A percentile compares a stretch with the other conserved stretches of the same genome.
Evolutionary conservation across 2,329 filamentous ascomycete species (phyloP).

Genomic region (Mariannaea sp.): DNA sequence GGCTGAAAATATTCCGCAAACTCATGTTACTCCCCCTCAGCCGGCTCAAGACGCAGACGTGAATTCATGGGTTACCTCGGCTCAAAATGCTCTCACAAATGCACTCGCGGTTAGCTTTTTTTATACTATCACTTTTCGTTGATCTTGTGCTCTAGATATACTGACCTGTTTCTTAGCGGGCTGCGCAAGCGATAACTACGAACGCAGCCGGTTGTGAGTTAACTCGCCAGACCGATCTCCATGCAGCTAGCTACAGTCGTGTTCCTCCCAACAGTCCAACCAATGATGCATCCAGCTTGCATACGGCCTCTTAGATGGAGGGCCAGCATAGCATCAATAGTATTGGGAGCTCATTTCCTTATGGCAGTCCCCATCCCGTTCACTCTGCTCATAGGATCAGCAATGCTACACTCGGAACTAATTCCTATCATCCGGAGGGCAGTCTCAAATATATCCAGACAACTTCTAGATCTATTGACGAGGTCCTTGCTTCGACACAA

Average conservation of each 20-base stretch:
- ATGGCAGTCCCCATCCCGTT: not conserved
- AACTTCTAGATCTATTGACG: not conserved
- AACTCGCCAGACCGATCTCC: not conserved
- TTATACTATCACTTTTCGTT: not conserved
- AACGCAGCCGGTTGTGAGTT: not conserved
- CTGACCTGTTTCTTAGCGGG: not conserved
- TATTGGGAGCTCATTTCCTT: not conserved
- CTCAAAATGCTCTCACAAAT: conserved; percentile 31
- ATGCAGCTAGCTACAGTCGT: not conserved
- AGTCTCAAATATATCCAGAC: not conserved
- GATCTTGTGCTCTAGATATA: not conserved
- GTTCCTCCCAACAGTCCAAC: conserved; percentile 28
- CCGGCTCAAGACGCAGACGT: not conserved
- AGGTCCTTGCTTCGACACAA: not conserved
- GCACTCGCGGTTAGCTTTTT: conserved; percentile 25
- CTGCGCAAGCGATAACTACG: not conserved
- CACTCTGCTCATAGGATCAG: not conserved
- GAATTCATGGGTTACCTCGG: conserved; percentile 32
- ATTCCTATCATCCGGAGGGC: not conserved
- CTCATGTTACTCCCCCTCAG: too few relatives aligned
- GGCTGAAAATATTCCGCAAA: too few relatives aligned
- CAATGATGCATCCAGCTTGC: not conserved
- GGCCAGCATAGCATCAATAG: conserved; percentile 16
- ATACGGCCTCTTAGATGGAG: conserved; percentile 34
- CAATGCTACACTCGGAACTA: not conserved